Percentiles rank a stretch among this genome's conserved stretches.
Evolutionary conservation across 2,329 filamentous ascomycete species (phyloP).

Genomic region (Penicillium sp.): DNA sequence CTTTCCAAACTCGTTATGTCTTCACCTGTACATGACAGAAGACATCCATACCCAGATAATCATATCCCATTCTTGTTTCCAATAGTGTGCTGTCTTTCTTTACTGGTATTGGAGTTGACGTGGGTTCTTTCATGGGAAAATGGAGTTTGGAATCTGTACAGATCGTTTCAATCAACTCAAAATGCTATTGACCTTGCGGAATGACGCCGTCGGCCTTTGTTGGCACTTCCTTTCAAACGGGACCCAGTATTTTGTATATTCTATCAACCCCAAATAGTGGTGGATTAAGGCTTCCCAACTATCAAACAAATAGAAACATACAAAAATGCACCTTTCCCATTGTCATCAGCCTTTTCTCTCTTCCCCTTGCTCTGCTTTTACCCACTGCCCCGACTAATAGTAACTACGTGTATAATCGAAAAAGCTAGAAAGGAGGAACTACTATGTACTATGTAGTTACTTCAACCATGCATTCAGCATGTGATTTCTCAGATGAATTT

Average conservation of each 20-base stretch:
- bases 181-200: background rate
- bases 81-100: slow-evolving; percentile 5
- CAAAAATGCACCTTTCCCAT: background rate
- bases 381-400: background rate
- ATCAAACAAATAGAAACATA: background rate
- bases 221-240: background rate
- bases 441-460: no score
- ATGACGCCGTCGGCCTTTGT: background rate
- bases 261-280: no score
- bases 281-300: background rate
- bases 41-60: slow-evolving; percentile 2
- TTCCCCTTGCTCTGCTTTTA: background rate
- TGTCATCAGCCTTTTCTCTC: background rate
- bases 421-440: background rate
- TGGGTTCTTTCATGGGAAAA: background rate
- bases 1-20: background rate
- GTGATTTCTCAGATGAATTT: background rate
- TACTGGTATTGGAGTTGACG: slow-evolving; percentile 16
- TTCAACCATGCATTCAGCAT: slow-evolving; percentile 5
- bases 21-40: slow-evolving; percentile 14
- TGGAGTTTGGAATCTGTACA: slow-evolving; percentile 2
- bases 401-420: background rate
- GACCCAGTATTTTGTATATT: background rate
- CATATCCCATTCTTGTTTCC: slow-evolving; percentile 9
- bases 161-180: background rate